Base-by-base conservation (phyloP, 768 basidiomycete species). In the Macrolepiota fuliginosa region DNA sequence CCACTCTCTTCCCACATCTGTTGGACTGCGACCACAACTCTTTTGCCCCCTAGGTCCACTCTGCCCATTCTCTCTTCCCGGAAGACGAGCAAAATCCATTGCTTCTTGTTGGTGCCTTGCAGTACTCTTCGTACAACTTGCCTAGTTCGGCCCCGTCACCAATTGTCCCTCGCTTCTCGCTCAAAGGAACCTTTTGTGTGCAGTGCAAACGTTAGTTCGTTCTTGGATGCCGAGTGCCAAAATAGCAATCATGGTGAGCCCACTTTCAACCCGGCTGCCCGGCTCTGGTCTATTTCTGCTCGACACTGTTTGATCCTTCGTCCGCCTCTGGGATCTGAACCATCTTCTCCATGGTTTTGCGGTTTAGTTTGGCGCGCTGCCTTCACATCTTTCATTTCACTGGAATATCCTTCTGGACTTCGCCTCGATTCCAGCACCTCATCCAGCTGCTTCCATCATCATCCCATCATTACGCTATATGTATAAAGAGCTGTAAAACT, bases 1-100 rank as follows among this genome's bases (percentile, higher is more conserved):
- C 45, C 59, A 54, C 51, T 13, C 27, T 60, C 40, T 52, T 54
- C 59, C 59, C 59, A 54, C 59, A 54, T 54, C 59, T 54, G 59
- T 58, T 58, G 35, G 47, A 50, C 35, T n/a, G 45, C 40, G 32
- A 45, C 54, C 54, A n/a, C 47, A 39, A 25, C 54, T 50, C 61
- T 35, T 24, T 55, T 37, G 24, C 27, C 32, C 24, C 59, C 25
- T 40, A n/a, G n/a, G n/a, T n/a, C n/a, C n/a, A n/a, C n/a, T n/a
- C 5, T 45, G 4, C 42, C 17, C 17, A 17, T 45, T 45, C 0
- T 45, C 19, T 9, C n/a, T n/a, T 17, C 6, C 15, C 42, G 5
- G 17, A 45, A 15, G n/a, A 45, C 42, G 17, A 45, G 11, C 1
- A 15, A 25, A 51, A n/a, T 10, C 56, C 39, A 22, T 7, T 12